Base-by-base conservation (phyloP, 1,284 basidiomycete genomes). In the Heterobasidion irregulare region DNA sequence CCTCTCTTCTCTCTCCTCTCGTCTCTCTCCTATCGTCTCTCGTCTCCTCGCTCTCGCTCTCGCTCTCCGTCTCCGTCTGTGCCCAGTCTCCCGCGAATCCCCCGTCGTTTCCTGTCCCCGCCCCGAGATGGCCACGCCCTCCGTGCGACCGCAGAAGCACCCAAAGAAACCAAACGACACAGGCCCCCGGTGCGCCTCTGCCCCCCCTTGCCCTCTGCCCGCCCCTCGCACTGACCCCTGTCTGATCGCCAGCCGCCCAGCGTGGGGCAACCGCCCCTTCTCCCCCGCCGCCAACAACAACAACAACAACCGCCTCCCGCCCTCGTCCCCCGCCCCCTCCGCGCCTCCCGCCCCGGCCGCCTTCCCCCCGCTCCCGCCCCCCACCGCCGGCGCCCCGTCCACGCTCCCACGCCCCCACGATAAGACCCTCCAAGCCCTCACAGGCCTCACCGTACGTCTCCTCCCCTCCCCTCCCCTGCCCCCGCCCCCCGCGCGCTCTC, bases 181-280 rank as follows among this genome's bases (percentile, higher is more conserved):
- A 61, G 64, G 76, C 61, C 62, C 75, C 64, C 78, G 83, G 84
- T 85, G 64, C 64, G 77, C 75, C 53, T 53, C 32, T 35, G 53
- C 56, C 58, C 60, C 53, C 43, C 41, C 5, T 5, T 5, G 3
- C 26, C 26, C 26, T 26, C 26, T 26, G 5, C 26, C 26, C 26
- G 26, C 26, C 26, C 26, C 26, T 26, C 38, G 2, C 38, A 41
- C 38, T 41, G 38, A 41, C 38, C 38, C 38, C 12, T n/a, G n/a
- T n/a, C n/a, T n/a, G n/a, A n/a, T 3, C n/a, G 10, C 12, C 59
- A 83, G 84, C 65, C 61, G 75, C 51, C 67, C 74, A 58, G 83
- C 84, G 18, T 88, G 86, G 86, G 68, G 76, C 59, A 79, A 78
- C 59, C 70, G 82, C 57, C 80, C 74, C 80, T 54, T 84, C 84